A percentile compares a stretch with the other conserved stretches of the same genome.
phyloP scores from a whole-genome alignment of 345 rosid species.

The Excoecaria cochinchinensis region DNA sequence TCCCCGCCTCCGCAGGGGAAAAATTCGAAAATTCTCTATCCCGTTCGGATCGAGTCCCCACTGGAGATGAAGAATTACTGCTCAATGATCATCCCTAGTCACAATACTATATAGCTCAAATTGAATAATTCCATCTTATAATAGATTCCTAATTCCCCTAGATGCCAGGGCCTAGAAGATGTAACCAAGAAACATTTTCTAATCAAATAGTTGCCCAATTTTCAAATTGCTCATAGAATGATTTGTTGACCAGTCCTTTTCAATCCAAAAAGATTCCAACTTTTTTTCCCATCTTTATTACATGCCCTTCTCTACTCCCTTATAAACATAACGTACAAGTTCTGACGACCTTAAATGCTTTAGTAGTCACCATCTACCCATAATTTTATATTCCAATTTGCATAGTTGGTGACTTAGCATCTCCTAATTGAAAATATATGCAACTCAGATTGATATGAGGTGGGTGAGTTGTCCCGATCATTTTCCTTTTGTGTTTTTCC shows the following conservation, averaged over 20 bases:
- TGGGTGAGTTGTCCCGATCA: conserved; percentile 4
- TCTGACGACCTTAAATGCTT: conserved; percentile 18
- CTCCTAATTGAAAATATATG: background rate
- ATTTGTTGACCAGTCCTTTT: conserved; percentile 22
- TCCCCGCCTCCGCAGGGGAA: too few species aligned
- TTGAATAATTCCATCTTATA: background rate
- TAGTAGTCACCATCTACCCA: conserved; percentile 24
- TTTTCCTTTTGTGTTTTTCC: background rate
- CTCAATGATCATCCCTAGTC: too few species aligned
- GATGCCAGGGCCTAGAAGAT: background rate
- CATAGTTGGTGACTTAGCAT: conserved; percentile 6
- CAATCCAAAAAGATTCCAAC: conserved; percentile 8
- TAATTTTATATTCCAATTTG: conserved; percentile 4
- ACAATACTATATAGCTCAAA: too few species aligned
- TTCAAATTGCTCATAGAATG: conserved; percentile 4
- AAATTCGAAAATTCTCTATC: too few species aligned
- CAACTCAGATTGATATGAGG: conserved; percentile 1
- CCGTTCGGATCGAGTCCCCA: too few species aligned
- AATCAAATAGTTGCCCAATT: background rate
- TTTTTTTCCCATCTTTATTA: too few species aligned
- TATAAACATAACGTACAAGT: background rate
- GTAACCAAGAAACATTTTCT: conserved; percentile 1
- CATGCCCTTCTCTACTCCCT: too few species aligned
- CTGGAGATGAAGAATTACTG: too few species aligned
- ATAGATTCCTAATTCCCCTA: background rate